Percentiles rank a stretch among this genome's conserved stretches.
phyloP scores from a whole-genome alignment of 306 rosid genomes.

The Styphnolobium japonicum region DNA sequence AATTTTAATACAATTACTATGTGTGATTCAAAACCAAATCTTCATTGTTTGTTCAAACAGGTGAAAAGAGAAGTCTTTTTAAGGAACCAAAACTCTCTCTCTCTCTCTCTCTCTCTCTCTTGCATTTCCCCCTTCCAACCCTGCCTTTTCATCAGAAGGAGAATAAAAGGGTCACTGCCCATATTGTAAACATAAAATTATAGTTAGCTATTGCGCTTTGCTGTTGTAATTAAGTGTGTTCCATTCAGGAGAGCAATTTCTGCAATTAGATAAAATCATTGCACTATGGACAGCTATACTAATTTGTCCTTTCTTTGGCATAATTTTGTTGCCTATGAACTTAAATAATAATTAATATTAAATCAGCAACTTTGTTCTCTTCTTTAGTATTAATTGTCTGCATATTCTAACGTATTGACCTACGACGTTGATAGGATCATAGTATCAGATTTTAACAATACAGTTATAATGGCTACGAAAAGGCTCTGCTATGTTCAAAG shows the following conservation, averaged over 20 bases:
- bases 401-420: not conserved
- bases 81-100: not conserved
- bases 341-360: not conserved
- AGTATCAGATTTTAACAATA: slow-evolving; percentile 2
- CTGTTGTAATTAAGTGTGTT: slow-evolving; percentile 29
- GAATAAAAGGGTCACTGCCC: slow-evolving; percentile 42
- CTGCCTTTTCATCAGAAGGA: not conserved
- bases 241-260: not conserved
- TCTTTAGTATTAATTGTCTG: not conserved
- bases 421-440: not conserved
- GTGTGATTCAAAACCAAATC: not conserved
- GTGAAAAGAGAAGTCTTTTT: not conserved
- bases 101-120: not conserved
- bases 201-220: slow-evolving; percentile 13
- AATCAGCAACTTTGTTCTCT: not conserved
- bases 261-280: slow-evolving; percentile 19
- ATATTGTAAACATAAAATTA: not conserved
- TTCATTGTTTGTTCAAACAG: not conserved
- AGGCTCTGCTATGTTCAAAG: not conserved
- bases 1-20: not conserved
- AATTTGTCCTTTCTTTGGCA: slow-evolving; percentile 33
- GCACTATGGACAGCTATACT: slow-evolving; percentile 43
- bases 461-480: not conserved
- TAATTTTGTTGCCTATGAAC: not conserved
- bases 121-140: not conserved